Percentiles rank a stretch among this genome's conserved stretches.
phyloP scores from a whole-genome alignment of 495 filamentous ascomycete species.

The Pyronema domesticum region DNA sequence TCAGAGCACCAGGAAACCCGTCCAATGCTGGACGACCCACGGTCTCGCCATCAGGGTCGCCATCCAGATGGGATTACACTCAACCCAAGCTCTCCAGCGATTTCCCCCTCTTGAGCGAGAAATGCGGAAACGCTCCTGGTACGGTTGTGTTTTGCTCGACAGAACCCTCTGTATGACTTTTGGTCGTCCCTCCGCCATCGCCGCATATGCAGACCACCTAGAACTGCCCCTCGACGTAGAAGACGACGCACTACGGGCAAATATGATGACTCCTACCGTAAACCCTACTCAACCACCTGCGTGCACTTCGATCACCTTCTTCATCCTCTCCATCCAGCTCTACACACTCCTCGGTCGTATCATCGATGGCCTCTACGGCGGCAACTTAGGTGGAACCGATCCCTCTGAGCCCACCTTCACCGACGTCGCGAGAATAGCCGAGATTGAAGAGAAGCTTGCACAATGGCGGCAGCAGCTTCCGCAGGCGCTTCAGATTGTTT shows the following conservation, averaged over 20 bases:
- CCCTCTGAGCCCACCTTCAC: conserved; percentile 22
- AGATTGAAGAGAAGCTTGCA: conserved; percentile 21
- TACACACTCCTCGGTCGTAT: conserved; percentile 24
- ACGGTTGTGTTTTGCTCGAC: conserved; percentile 31
- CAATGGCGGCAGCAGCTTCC: conserved; percentile 18
- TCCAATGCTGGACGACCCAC: conserved; percentile 31
- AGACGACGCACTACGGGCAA: conserved; percentile 16
- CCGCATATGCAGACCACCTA: conserved; percentile 27
- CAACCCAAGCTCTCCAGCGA: conserved; percentile 22
- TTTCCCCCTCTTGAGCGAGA: conserved; percentile 28
- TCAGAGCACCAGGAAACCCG: conserved; percentile 30
- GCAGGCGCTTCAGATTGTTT: conserved; percentile 14
- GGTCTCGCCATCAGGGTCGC: conserved; percentile 30
- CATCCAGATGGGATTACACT: conserved; percentile 30
- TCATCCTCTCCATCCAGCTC: conserved; percentile 28
- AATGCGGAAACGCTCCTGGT: conserved; percentile 31
- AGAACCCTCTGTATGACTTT: conserved; percentile 34
- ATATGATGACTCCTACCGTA: conserved; percentile 8
- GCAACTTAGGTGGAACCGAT: conserved; percentile 27
- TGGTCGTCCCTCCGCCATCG: conserved; percentile 28
- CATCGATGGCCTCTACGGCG: conserved; percentile 28
- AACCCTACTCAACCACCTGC: conserved; percentile 8
- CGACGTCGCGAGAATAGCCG: conserved; percentile 19
- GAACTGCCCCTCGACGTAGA: conserved; percentile 26
- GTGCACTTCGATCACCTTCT: conserved; percentile 23